Base-by-base conservation (phyloP, 164 flowering plant genomes). In the Vitis labrusca region DNA sequence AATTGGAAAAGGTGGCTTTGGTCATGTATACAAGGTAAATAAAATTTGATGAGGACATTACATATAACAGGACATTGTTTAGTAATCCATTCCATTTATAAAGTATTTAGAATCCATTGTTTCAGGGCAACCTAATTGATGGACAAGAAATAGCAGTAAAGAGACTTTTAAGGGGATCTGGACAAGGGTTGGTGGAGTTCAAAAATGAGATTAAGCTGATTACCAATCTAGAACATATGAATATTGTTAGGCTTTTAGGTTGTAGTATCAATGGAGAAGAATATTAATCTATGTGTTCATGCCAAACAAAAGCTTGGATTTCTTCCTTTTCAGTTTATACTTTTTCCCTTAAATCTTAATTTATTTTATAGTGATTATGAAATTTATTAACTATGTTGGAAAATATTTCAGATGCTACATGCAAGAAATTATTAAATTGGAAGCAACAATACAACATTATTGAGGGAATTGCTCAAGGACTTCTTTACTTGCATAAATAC, bases 1-100 rank as follows among this genome's bases (percentile, higher is more conserved):
- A 37, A 70, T 72, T n/a, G 75, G 75, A 23, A 30, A 72, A 19
- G 70, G 75, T 11, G 75, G 71, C 32, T 66, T 52, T 55, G 75
- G 75, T 14, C 62, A 66, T 44, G 75, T 73, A 2, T 73, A 73
- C 50, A 66, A 73, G 75, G 75, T 61, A 73, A 8, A 27, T 17
- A 17, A 17, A 17, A 17, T 17, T 17, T 17, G 17, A 17, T 17
- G 17, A 17, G 17, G 17, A 17, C 17, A 17, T 17, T 17, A 17
- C 17, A 17, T 17, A 17, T 17, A 17, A 17, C 17, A 17, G 17
- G 17, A 17, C 17, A 17, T 17, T 17, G 17, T 17, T 17, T 17
- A 17, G 17, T 17, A 17, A 17, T 17, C 17, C 17, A 17, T 17
- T 17, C 17, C 17, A 17, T 17, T 17, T 17, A 17, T 17, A 17